phyloP scores from a whole-genome alignment of 2,329 filamentous ascomycete genomes.

The Fusarium sp. region DNA sequence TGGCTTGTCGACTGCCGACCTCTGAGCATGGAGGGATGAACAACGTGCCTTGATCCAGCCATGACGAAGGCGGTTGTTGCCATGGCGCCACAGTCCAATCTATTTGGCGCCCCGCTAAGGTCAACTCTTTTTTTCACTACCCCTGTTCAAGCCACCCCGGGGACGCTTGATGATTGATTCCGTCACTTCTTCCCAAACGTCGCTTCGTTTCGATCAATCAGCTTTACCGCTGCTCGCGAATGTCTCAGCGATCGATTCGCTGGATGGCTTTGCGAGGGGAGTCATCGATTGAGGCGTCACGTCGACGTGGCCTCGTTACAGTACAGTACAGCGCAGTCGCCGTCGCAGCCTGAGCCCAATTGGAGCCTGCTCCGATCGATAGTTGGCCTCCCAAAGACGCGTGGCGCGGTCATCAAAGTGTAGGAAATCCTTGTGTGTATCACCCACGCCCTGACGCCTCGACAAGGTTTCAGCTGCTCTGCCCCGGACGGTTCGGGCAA shows the following conservation, averaged over 20 bases:
- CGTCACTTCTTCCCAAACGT: background rate
- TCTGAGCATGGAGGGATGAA: conserved; percentile 28
- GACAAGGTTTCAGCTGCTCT: conserved; percentile 28
- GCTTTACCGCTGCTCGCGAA: background rate
- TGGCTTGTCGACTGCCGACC: conserved; percentile 21
- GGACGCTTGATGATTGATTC: conserved; percentile 21
- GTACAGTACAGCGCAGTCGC: conserved; percentile 2
- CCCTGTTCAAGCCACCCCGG: conserved; percentile 24
- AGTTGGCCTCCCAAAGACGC: conserved; percentile 19
- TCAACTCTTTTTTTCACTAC: conserved; percentile 12
- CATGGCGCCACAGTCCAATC: conserved; percentile 29
- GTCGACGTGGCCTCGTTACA: conserved; percentile 12
- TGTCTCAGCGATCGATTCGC: conserved; percentile 13
- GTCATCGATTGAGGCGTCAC: conserved; percentile 8
- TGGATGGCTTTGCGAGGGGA: conserved; percentile 14
- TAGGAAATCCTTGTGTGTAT: conserved; percentile 12
- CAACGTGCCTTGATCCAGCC: conserved; percentile 34
- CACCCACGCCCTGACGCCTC: conserved; percentile 26
- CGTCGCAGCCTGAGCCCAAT: conserved; percentile 7
- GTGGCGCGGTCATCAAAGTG: conserved; percentile 25
- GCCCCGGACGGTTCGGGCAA: background rate
- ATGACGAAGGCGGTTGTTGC: conserved; percentile 29
- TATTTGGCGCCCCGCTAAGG: conserved; percentile 17
- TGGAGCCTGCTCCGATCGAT: background rate
- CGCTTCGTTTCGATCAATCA: conserved; percentile 2